Evolutionary conservation across 352 stramenopile genomes (phyloP).

Genomic region (Phytopythium ostracodes): DNA sequence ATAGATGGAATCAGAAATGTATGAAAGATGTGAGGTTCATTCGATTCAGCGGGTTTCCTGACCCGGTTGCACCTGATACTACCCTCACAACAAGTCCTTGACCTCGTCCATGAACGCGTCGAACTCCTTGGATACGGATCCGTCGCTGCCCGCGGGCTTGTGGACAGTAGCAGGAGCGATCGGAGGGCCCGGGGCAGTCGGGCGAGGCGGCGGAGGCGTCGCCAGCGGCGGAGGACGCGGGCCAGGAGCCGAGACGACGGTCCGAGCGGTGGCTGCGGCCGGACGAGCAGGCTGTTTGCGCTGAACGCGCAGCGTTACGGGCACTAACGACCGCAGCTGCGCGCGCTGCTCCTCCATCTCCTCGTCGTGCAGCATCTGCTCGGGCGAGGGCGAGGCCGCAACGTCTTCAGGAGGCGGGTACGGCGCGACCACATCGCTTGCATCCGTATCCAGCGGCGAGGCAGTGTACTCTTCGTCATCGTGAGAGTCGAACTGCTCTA

Average conservation of each 20-base stretch:
- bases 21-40: slow-evolving; percentile 6
- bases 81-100: slow-evolving; percentile 23
- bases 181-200: background rate
- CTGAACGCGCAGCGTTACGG: slow-evolving; percentile 55
- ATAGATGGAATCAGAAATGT: background rate
- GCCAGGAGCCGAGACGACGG: background rate
- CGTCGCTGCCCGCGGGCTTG: background rate
- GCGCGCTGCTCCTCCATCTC: slow-evolving; percentile 29
- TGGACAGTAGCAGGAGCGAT: slow-evolving; percentile 4
- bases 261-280: background rate
- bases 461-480: background rate
- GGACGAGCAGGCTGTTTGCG: slow-evolving; percentile 13
- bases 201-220: slow-evolving; percentile 1
- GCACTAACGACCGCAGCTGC: slow-evolving; percentile 53
- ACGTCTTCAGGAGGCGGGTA: slow-evolving; percentile 19
- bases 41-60: background rate
- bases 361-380: slow-evolving; percentile 26
- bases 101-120: slow-evolving; percentile 77
- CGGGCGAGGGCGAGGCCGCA: slow-evolving; percentile 1
- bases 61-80: background rate
- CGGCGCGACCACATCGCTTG: slow-evolving; percentile 28
- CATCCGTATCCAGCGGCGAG: slow-evolving; percentile 1
- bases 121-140: slow-evolving; percentile 49
- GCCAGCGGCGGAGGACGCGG: slow-evolving; percentile 1
- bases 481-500: background rate